Base-by-base conservation (phyloP, 768 basidiomycete genomes). In the Mycena latifolia region DNA sequence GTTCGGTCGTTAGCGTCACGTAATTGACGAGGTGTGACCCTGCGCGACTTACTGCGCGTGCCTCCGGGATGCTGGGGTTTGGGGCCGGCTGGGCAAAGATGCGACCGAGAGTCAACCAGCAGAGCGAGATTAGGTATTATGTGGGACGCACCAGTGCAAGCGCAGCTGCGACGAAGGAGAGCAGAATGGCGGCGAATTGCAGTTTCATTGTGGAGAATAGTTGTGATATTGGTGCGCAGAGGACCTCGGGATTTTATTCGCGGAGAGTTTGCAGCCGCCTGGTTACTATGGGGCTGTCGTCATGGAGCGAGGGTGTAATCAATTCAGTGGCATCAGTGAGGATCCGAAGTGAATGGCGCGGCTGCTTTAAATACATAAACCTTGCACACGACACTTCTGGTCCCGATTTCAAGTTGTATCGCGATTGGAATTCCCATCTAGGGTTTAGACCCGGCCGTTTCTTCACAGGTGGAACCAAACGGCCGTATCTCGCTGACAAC, bases 131-230 rank as follows among this genome's bases (percentile, higher is more conserved):
- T 33, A 52, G 29, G 17, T 33, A 52, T 31, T 52, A 52, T 52
- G 51, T 33, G 27, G 51, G 29, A 52, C 51, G 51, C 51, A 52
- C 51, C 51, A 52, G 51, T 31, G 51, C 51, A 52, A 52, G 51
- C 29, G 51, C 51, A 52, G 31, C 51, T 52, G 31, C 51, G 51
- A 52, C 29, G 51, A 52, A 33, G 17, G 51, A 52, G 51, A 52
- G 27, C 51, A 52, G 29, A 22, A 52, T 35, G 8, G 51, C 31
- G 28, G 31, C 29, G 17, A 33, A 52, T 52, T 52, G 29, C 51
- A 52, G 51, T 52, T 52, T 52, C 51, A 52, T 52, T 52, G 51
- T 27, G 51, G 51, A 31, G 31, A 52, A 33, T 52, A 52, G 51
- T 52, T 52, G 51, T 33, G 51, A 17, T 33, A 33, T n/a, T 14